Conservation (phyloP, 345 rosid genomes). For the Hevea brasiliensis region DNA sequence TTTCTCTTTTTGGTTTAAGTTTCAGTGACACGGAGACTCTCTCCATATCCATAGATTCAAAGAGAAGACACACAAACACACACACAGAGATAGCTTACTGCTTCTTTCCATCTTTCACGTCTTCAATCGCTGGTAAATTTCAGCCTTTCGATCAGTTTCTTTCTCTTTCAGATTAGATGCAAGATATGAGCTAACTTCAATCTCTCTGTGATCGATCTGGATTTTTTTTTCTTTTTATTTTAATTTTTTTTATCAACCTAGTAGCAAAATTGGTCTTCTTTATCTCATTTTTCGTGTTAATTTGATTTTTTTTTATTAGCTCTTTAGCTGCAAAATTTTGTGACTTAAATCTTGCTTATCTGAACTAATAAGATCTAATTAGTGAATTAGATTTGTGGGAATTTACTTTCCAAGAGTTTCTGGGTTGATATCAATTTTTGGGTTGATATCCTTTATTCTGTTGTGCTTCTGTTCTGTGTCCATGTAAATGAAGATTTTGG, state of each 20-base stretch:
- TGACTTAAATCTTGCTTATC: neutral
- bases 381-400: neutral
- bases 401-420: no score
- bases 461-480: neutral
- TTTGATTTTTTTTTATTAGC: neutral
- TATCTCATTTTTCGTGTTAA: no score
- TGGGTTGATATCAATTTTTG: neutral
- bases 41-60: neutral
- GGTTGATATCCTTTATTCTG: neutral
- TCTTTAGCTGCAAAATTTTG: neutral
- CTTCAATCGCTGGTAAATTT: slow-evolving; percentile 4
- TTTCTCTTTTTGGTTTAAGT: neutral
- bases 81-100: neutral
- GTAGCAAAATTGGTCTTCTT: neutral
- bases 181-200: neutral
- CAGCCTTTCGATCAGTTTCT: neutral
- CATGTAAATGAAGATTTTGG: neutral
- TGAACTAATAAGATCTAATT: neutral
- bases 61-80: neutral
- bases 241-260: neutral
- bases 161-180: neutral
- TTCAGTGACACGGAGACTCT: neutral
- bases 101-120: neutral
- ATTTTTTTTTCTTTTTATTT: neutral
- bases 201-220: neutral